phyloP scores from a whole-genome alignment of 768 basidiomycete genomes.

The Boletellus emodensis region DNA sequence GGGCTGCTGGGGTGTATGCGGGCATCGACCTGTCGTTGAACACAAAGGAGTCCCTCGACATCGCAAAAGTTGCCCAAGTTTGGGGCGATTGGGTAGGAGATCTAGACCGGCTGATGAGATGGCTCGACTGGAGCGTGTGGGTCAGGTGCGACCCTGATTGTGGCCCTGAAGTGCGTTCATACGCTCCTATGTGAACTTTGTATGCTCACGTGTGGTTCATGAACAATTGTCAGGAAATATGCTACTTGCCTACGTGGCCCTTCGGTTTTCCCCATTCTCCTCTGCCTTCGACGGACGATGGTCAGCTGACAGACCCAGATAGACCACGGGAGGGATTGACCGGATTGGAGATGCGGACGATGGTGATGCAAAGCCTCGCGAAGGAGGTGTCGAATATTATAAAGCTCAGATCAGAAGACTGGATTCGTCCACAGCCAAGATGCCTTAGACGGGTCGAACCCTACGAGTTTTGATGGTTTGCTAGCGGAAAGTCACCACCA shows the following conservation, averaged over 20 bases:
- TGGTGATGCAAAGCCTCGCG: background rate
- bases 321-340: background rate
- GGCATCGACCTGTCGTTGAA: slow-evolving; percentile 4
- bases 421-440: slow-evolving; percentile 11
- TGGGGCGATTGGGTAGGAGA: slow-evolving; percentile 9
- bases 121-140: slow-evolving; percentile 25
- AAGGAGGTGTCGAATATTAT: background rate
- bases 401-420: background rate
- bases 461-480: background rate
- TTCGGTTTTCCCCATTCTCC: background rate
- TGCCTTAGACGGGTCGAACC: slow-evolving; percentile 7
- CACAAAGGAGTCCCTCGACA: background rate
- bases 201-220: too few relatives aligned
- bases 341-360: background rate
- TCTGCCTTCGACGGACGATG: background rate
- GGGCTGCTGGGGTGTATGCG: too few relatives aligned
- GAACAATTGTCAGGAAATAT: slow-evolving; percentile 13
- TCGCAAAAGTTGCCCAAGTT: background rate
- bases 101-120: slow-evolving; percentile 11
- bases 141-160: slow-evolving; percentile 18
- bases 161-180: slow-evolving; percentile 5
- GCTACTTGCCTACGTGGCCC: slow-evolving; percentile 19
- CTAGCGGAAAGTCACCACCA: background rate
- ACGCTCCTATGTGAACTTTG: background rate
- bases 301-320: background rate